A percentile compares a stretch with the other conserved stretches of the same genome.
Conservation (phyloP, 2,329 filamentous ascomycete genomes). For the Dothistroma pini region DNA sequence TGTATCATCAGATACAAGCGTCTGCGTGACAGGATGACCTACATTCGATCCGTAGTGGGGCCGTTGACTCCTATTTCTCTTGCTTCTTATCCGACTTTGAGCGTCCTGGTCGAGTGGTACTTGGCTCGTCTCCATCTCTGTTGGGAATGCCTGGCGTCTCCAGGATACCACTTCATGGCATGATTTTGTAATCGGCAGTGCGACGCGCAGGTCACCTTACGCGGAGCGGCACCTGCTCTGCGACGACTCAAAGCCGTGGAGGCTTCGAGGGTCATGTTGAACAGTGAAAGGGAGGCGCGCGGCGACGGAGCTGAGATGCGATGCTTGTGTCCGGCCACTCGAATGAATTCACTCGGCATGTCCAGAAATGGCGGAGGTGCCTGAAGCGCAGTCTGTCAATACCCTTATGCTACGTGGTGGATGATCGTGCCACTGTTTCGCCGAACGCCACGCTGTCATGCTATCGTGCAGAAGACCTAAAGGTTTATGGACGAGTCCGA, state of each 20-base stretch:
- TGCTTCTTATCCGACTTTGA: background rate
- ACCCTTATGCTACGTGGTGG: constrained; percentile 2
- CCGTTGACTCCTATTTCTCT: background rate
- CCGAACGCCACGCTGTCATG: constrained; percentile 1
- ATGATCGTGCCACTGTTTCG: background rate
- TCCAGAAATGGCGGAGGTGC: background rate
- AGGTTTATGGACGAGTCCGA: background rate
- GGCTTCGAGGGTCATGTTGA: too few relatives aligned
- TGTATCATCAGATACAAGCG: background rate
- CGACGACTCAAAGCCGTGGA: too few relatives aligned
- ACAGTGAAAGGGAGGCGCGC: too few relatives aligned
- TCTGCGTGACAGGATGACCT: background rate
- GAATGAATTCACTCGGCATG: background rate
- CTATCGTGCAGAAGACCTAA: background rate
- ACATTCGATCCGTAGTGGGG: background rate
- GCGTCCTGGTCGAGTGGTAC: too few relatives aligned
- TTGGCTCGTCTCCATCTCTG: too few relatives aligned
- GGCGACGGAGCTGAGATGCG: background rate
- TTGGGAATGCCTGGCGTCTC: too few relatives aligned
- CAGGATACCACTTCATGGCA: too few relatives aligned
- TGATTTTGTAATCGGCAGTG: too few relatives aligned
- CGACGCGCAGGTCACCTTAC: too few relatives aligned
- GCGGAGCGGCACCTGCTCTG: too few relatives aligned
- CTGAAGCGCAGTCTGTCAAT: background rate
- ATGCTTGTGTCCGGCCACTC: background rate